Evolutionary conservation across 495 filamentous ascomycete genomes (phyloP).

Genomic region (Astrocystis sublimbata): DNA sequence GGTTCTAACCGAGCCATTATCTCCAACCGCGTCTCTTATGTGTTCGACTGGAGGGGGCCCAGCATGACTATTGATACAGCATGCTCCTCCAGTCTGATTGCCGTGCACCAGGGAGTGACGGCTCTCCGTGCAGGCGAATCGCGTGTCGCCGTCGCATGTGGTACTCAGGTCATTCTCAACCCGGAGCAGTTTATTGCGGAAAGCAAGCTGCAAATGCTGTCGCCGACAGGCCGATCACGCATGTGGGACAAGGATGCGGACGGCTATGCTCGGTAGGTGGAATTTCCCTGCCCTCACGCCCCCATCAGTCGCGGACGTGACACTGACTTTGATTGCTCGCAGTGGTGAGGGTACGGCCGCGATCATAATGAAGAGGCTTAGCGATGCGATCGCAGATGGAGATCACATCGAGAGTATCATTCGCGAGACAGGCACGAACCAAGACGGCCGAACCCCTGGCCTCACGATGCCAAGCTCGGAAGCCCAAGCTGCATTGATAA

Average conservation of each 20-base stretch:
- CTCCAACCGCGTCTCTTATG: slow-evolving; percentile 58
- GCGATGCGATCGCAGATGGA: slow-evolving; percentile 48
- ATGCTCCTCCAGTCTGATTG: slow-evolving; percentile 56
- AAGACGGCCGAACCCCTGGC: slow-evolving; percentile 51
- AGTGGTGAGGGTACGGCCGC: slow-evolving; percentile 55
- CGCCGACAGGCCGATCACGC: slow-evolving; percentile 36
- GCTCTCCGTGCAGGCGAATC: slow-evolving; percentile 49
- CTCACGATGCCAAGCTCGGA: slow-evolving; percentile 45
- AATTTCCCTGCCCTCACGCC: neutral
- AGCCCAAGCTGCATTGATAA: slow-evolving; percentile 48
- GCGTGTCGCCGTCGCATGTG: slow-evolving; percentile 45
- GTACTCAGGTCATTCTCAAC: slow-evolving; percentile 41
- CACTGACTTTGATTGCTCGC: neutral
- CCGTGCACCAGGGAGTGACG: slow-evolving; percentile 51
- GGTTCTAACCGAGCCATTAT: slow-evolving; percentile 53
- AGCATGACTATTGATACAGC: slow-evolving; percentile 61
- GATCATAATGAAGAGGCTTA: slow-evolving; percentile 58
- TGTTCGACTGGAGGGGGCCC: slow-evolving; percentile 50
- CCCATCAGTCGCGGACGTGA: neutral
- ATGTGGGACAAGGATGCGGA: slow-evolving; percentile 53
- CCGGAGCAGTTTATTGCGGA: slow-evolving; percentile 36
- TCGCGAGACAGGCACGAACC: slow-evolving; percentile 54
- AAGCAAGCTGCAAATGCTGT: slow-evolving; percentile 30
- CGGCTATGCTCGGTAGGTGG: slow-evolving; percentile 55
- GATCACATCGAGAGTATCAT: slow-evolving; percentile 63